Evolutionary conservation across 2,329 filamentous ascomycete species (phyloP), one percentile per base, ranked within the genome.

Genomic region (Alternaria atra): DNA sequence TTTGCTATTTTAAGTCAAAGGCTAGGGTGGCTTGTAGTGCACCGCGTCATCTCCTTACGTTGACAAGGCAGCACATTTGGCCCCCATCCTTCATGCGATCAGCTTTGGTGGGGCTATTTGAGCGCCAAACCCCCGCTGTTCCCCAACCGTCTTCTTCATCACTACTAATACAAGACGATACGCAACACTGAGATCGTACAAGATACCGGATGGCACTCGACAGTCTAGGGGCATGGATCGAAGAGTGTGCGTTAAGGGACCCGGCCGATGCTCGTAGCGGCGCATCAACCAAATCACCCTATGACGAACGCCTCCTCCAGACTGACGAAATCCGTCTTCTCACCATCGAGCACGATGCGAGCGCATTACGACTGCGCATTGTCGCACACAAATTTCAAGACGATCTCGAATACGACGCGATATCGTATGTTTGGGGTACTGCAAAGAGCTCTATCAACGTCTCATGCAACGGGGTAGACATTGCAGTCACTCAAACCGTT

Each of bases 1-100:
- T 9, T 4, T 7, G 1, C 6, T 15, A 2, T 10, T 6, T 0
- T 6, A 0, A 17, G 2, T 13, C 12, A 4, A 7, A 6, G 20
- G 4, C 40, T 2, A 0, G 17, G 15, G 4, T 34, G 29, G 20
- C 17, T 32, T 47, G 12, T n/a, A 13, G 29, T 2, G 5, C 17
- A 10, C 30, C 2, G 17, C 7, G 17, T 35, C 46, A 10, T n/a
- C 12, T 5, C 17, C 0, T 13, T 17, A 47, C 2, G 12, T 32
- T 2, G 27, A 3, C 29, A 34, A 6, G 12, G 6, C 13, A 35
- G 6, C 46, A 35, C 7, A 12, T 12, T 35, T 0, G 1, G 30
- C 46, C 30, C 46, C 30, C 46, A 25, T 10, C 4, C 13, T 48
- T 15, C 29, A 2, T 6, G 6, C 1, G 17, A 10, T 35, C 29